Percentiles rank a stretch among this genome's conserved stretches.
phyloP scores from a whole-genome alignment of 805 yeast species.

The Ogataea haglerorum region DNA sequence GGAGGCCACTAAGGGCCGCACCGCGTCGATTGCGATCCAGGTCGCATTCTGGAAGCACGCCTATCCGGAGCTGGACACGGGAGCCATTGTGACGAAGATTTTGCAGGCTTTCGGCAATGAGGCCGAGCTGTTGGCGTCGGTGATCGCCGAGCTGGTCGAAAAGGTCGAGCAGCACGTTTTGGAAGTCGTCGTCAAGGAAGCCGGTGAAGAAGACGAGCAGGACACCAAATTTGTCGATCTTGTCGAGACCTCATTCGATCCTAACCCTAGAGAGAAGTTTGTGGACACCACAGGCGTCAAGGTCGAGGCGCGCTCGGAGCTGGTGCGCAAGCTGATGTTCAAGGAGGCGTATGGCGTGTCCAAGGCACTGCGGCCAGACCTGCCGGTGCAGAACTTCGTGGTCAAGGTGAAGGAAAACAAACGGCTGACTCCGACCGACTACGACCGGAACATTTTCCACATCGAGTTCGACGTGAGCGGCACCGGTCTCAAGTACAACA shows the following conservation, averaged over 20 bases:
- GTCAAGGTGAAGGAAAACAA: slow-evolving; percentile 89
- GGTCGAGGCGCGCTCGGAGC: slow-evolving; percentile 38
- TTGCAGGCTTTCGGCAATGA: slow-evolving; percentile 79
- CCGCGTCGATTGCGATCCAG: slow-evolving; percentile 70
- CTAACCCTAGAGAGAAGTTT: slow-evolving; percentile 56
- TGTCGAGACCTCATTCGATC: slow-evolving; percentile 59
- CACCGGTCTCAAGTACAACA: slow-evolving; percentile 85
- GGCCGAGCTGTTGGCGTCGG: slow-evolving; percentile 74
- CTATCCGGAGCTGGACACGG: slow-evolving; percentile 53
- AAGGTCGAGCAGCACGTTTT: slow-evolving; percentile 48
- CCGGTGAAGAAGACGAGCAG: slow-evolving; percentile 22
- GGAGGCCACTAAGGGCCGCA: slow-evolving; percentile 72
- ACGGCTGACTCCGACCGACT: slow-evolving; percentile 85
- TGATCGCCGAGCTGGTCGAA: slow-evolving; percentile 61
- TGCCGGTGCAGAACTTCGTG: slow-evolving; percentile 77
- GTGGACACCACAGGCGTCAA: slow-evolving; percentile 40
- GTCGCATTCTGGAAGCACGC: slow-evolving; percentile 76
- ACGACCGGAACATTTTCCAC: slow-evolving; percentile 94
- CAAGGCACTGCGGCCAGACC: slow-evolving; percentile 78
- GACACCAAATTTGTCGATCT: slow-evolving; percentile 47
- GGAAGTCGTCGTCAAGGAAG: slow-evolving; percentile 38
- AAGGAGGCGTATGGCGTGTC: slow-evolving; percentile 67
- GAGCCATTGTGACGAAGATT: slow-evolving; percentile 70
- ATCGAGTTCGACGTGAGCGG: slow-evolving; percentile 90
- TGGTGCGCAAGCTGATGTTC: slow-evolving; percentile 73